Conservation (phyloP, 2,329 filamentous ascomycete species). For the Phialophora verrucosa region DNA sequence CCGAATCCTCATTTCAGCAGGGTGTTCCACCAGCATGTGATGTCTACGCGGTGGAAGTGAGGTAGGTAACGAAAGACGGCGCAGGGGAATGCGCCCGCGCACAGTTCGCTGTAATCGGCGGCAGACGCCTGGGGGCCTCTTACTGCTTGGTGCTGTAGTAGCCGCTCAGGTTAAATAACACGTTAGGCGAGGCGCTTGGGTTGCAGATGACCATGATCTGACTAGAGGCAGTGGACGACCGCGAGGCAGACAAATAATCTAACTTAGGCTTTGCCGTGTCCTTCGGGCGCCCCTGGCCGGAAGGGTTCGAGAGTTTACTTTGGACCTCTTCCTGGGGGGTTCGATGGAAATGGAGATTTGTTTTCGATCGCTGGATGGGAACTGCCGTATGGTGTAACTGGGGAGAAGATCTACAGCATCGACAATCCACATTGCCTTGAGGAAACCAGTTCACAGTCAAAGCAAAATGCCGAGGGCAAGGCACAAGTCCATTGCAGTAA, state of each 20-base stretch:
- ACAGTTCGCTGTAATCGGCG: conserved; percentile 25
- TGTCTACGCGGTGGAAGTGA: background rate
- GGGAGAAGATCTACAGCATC: background rate
- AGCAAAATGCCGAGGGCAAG: background rate
- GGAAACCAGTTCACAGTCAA: background rate
- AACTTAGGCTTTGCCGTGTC: conserved; percentile 8
- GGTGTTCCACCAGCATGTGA: conserved; percentile 9
- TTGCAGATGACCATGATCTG: conserved; percentile 19
- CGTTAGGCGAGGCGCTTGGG: conserved; percentile 18
- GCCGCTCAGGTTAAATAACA: conserved; percentile 22
- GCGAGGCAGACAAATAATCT: background rate
- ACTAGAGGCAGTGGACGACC: conserved; percentile 9
- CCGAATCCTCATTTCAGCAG: background rate
- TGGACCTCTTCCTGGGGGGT: conserved; percentile 1
- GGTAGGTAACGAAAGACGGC: conserved; percentile 5
- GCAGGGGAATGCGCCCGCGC: conserved; percentile 18
- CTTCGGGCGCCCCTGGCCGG: conserved; percentile 1
- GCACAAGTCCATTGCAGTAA: conserved; percentile 4
- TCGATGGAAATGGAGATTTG: conserved; percentile 11
- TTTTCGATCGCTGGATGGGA: conserved; percentile 7
- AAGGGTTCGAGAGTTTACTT: conserved; percentile 3
- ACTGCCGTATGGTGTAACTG: conserved; percentile 1
- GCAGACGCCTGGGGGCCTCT: conserved; percentile 15
- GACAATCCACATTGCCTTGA: conserved; percentile 1
- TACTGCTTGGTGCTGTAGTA: conserved; percentile 18